Evolutionary conservation across 164 flowering plant species (phyloP).

Genomic region (Vitis amurensis): DNA sequence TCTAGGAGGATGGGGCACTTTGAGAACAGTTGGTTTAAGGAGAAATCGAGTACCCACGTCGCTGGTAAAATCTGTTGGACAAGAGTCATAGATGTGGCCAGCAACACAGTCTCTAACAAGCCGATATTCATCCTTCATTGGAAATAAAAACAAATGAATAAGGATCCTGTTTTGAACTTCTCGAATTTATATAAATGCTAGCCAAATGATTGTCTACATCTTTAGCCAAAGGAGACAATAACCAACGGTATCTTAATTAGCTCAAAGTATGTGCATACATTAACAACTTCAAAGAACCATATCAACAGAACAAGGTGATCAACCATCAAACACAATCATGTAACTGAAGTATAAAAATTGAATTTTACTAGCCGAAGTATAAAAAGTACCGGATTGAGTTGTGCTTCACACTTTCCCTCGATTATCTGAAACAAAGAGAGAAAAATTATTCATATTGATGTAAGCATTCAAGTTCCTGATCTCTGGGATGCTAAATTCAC

Average conservation of each 20-base stretch:
- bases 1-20: conserved; percentile 69
- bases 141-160: neutral
- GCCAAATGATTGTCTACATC: neutral
- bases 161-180: neutral
- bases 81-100: conserved; percentile 83
- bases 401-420: conserved; percentile 53
- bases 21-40: conserved; percentile 71
- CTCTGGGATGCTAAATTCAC: too few relatives aligned
- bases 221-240: neutral
- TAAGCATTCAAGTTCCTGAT: too few relatives aligned
- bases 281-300: neutral
- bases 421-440: conserved; percentile 63
- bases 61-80: conserved; percentile 91
- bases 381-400: conserved; percentile 44
- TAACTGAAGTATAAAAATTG: neutral
- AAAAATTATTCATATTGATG: neutral
- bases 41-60: conserved; percentile 70
- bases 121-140: conserved; percentile 63
- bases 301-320: neutral
- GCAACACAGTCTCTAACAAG: conserved; percentile 69
- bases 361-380: neutral
- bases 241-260: neutral
- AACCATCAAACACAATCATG: neutral
- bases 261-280: neutral
- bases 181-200: neutral